Conservation (phyloP, 164 flowering plant genomes). For the Sextonia rubra region DNA sequence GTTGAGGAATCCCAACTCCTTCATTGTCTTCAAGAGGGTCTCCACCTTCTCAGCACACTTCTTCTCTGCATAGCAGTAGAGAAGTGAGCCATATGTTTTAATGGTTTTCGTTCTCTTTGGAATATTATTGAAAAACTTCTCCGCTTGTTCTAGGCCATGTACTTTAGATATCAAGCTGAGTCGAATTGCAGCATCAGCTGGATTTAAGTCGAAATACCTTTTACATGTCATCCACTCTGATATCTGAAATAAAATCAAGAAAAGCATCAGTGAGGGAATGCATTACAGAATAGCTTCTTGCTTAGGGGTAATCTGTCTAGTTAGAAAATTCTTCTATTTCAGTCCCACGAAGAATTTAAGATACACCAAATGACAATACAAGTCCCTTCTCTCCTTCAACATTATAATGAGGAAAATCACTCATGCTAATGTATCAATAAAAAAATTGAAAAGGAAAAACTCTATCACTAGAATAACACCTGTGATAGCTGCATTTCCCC, state of each 20-base stretch:
- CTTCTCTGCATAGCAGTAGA: conserved; percentile 27
- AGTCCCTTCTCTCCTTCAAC: too few species aligned
- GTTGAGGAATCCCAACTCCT: conserved; percentile 17
- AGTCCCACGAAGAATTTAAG: too few species aligned
- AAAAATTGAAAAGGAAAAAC: too few species aligned
- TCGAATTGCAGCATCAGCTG: conserved; percentile 22
- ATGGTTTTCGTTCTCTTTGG: conserved; percentile 16
- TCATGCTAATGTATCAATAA: too few species aligned
- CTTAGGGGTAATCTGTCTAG: background rate
- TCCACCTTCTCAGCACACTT: conserved; percentile 44
- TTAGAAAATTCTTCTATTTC: too few species aligned
- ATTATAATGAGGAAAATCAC: too few species aligned
- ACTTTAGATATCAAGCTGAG: conserved; percentile 33
- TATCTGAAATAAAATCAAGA: conserved; percentile 26
- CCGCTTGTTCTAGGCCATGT: conserved; percentile 36
- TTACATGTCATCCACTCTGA: conserved; percentile 48
- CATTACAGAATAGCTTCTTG: background rate
- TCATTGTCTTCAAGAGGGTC: conserved; percentile 29
- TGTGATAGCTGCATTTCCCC: too few species aligned
- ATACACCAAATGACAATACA: too few species aligned
- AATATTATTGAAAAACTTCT: conserved; percentile 27
- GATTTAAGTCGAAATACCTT: conserved; percentile 10
- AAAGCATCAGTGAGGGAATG: background rate
- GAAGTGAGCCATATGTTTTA: conserved; percentile 31
- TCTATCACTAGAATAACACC: too few species aligned